Conservation (phyloP, 116 monocot genomes). For the Zostera marina region DNA sequence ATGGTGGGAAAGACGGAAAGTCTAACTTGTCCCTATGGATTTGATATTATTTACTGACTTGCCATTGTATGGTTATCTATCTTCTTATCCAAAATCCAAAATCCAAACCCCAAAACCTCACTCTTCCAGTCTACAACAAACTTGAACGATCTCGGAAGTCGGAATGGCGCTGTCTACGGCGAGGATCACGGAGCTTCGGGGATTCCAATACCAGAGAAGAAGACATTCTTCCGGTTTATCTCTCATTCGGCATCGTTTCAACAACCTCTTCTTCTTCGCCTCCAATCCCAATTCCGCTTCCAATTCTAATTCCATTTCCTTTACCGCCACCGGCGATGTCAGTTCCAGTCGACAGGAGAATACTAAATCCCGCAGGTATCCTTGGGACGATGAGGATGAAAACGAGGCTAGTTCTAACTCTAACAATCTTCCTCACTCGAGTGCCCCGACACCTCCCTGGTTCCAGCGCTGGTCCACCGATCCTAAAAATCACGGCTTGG, state of each 20-base stretch:
- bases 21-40: no score
- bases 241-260: not conserved
- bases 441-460: constrained; percentile 26
- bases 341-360: not conserved
- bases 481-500: not conserved
- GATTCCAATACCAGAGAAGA: no score
- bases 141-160: no score
- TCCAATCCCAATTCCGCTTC: constrained; percentile 2
- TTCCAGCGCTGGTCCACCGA: constrained; percentile 35
- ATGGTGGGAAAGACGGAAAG: no score
- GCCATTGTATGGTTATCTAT: no score
- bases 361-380: constrained; percentile 6
- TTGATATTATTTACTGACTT: no score
- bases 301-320: not conserved
- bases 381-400: constrained; percentile 20
- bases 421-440: not conserved
- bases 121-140: no score
- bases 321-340: not conserved
- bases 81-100: no score
- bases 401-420: not conserved
- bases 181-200: no score
- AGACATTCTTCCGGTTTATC: not conserved
- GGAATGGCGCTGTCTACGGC: no score
- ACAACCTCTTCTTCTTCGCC: constrained; percentile 9
- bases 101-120: no score